phyloP scores from a whole-genome alignment of 768 basidiomycete species.

The Phallus indusiatus region DNA sequence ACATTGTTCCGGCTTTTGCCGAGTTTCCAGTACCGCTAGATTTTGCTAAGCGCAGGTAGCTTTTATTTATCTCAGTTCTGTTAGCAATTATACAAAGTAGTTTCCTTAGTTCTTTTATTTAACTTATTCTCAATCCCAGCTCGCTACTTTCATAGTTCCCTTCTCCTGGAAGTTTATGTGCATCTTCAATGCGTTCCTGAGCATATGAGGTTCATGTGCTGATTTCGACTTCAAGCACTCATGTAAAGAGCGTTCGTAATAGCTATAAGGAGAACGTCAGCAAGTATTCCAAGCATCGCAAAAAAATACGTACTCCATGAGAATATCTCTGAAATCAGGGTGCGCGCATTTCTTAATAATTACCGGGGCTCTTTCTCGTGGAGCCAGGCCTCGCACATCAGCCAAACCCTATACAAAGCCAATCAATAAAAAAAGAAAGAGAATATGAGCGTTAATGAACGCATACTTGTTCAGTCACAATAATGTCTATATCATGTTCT shows the following conservation, averaged over 20 bases:
- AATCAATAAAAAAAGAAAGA: neutral
- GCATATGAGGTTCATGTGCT: conserved; percentile 20
- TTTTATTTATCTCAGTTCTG: neutral
- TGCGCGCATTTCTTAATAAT: conserved; percentile 22
- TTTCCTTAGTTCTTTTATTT: neutral
- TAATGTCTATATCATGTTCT: conserved; percentile 10
- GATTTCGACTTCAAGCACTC: conserved; percentile 17
- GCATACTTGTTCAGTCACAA: conserved; percentile 18
- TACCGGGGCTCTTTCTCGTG: conserved; percentile 18
- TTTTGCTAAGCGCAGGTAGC: too few species aligned
- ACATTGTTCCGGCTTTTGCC: too few species aligned
- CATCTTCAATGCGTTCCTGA: conserved; percentile 18
- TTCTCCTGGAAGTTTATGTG: conserved; percentile 14
- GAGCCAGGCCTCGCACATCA: conserved; percentile 18
- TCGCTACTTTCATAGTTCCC: conserved; percentile 20
- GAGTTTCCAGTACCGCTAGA: too few species aligned
- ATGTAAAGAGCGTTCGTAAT: conserved; percentile 18
- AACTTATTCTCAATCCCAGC: conserved; percentile 11
- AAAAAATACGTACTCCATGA: conserved; percentile 10
- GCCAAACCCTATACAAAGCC: conserved; percentile 13
- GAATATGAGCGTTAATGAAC: neutral
- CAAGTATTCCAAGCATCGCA: neutral
- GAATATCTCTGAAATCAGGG: conserved; percentile 17
- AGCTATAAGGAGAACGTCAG: neutral
- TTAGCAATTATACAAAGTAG: neutral